Percentiles rank a stretch among this genome's conserved stretches.
phyloP scores from a whole-genome alignment of 768 basidiomycete genomes.

The Rhizopogon rudus region DNA sequence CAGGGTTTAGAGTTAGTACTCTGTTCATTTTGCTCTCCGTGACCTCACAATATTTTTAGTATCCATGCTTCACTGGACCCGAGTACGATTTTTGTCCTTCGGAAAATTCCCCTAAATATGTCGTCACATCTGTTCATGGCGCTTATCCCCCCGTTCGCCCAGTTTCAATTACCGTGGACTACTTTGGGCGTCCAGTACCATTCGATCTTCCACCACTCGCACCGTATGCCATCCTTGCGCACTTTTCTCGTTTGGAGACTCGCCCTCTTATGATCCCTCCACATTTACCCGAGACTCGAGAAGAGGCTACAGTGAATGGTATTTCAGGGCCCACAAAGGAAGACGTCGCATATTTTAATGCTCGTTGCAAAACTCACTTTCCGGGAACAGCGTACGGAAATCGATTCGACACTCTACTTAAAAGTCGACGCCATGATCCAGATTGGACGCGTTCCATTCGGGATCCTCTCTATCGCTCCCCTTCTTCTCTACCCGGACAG shows the following conservation, averaged over 20 bases:
- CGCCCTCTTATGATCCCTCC: constrained; percentile 31
- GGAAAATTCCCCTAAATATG: constrained; percentile 8
- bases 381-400: constrained; percentile 18
- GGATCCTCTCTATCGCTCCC: background rate
- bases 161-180: constrained; percentile 26
- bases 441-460: constrained; percentile 22
- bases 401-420: constrained; percentile 11
- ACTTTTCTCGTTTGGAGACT: constrained; percentile 40
- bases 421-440: constrained; percentile 28
- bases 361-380: constrained; percentile 38
- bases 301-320: constrained; percentile 25
- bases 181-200: constrained; percentile 36
- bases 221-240: constrained; percentile 42
- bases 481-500: constrained; percentile 8
- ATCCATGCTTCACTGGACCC: constrained; percentile 35
- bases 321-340: constrained; percentile 38
- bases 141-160: constrained; percentile 26
- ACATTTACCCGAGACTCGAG: constrained; percentile 35
- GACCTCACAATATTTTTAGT: constrained; percentile 13
- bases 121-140: constrained; percentile 16
- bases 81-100: constrained; percentile 28
- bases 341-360: constrained; percentile 40
- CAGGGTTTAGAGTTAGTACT: constrained; percentile 42
- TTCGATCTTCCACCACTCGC: constrained; percentile 39
- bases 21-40: background rate